These are phyloP conservation scores for Tetracladium setigerum DNA, from an alignment of 495 filamentous ascomycete species.

Conservation along the genomic window DNA sequence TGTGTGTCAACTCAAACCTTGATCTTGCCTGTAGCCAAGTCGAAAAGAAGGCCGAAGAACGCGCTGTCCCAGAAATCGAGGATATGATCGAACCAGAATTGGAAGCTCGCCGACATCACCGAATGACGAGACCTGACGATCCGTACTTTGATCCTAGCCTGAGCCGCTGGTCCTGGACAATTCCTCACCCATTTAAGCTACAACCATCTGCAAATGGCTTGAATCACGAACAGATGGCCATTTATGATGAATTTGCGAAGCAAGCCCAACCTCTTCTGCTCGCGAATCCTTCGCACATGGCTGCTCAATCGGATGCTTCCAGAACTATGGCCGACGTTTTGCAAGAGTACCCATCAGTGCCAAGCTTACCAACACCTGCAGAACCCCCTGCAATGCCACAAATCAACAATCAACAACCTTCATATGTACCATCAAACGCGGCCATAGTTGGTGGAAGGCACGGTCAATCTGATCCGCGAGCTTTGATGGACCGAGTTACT, in stretches of 20 bases:
- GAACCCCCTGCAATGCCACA: conserved; percentile 74
- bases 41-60: conserved; percentile 88
- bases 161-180: conserved; percentile 79
- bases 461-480: conserved; percentile 52
- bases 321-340: conserved; percentile 61
- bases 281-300: conserved; percentile 36
- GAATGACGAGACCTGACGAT: conserved; percentile 62
- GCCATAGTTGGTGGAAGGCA: conserved; percentile 13
- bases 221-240: conserved; percentile 85
- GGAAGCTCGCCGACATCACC: conserved; percentile 64
- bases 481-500: conserved; percentile 55
- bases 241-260: conserved; percentile 92
- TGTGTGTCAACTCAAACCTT: conserved; percentile 98
- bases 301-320: conserved; percentile 43
- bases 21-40: conserved; percentile 88
- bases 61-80: conserved; percentile 88
- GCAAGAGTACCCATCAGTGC: conserved; percentile 72
- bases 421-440: conserved; percentile 42
- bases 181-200: conserved; percentile 84
- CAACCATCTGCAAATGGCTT: conserved; percentile 58
- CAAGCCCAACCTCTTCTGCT: conserved; percentile 45
- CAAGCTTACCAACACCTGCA: conserved; percentile 70
- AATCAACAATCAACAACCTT: conserved; percentile 49
- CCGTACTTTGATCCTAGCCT: conserved; percentile 73
- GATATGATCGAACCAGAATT: conserved; percentile 75